phyloP scores from a whole-genome alignment of 2,329 filamentous ascomycete species.

The Fusarium tjaetaba region DNA sequence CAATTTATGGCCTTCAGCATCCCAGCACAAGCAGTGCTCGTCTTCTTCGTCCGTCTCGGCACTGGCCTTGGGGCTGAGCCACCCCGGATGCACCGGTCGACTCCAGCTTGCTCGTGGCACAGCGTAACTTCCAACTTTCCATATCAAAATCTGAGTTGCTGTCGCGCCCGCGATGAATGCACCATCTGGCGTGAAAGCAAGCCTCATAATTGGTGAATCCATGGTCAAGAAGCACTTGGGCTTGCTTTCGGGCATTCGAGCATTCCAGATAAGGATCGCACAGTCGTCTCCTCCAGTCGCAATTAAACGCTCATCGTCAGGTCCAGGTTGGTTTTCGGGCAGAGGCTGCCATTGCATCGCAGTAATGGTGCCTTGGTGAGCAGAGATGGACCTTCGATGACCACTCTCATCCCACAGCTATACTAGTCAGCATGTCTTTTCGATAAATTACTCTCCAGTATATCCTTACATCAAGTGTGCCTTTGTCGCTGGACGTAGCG shows the following conservation, averaged over 20 bases:
- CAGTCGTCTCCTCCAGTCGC: slow-evolving; percentile 72
- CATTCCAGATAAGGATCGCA: slow-evolving; percentile 71
- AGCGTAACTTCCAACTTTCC: slow-evolving; percentile 69
- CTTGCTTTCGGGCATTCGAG: slow-evolving; percentile 62
- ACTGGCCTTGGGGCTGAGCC: slow-evolving; percentile 66
- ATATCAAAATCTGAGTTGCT: slow-evolving; percentile 67
- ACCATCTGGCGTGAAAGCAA: slow-evolving; percentile 72
- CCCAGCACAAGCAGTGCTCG: slow-evolving; percentile 70
- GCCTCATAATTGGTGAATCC: slow-evolving; percentile 65
- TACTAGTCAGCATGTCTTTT: slow-evolving; percentile 25
- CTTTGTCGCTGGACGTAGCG: slow-evolving; percentile 69
- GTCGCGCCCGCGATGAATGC: slow-evolving; percentile 71
- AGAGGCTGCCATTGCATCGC: slow-evolving; percentile 70
- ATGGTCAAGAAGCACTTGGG: slow-evolving; percentile 70
- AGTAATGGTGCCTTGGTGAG: slow-evolving; percentile 68
- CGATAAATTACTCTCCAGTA: not conserved
- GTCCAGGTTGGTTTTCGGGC: slow-evolving; percentile 46
- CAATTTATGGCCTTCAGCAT: slow-evolving; percentile 68
- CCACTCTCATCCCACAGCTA: slow-evolving; percentile 67
- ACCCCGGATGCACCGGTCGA: slow-evolving; percentile 63
- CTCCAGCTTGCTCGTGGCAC: slow-evolving; percentile 71
- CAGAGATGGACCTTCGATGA: slow-evolving; percentile 64
- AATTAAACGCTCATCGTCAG: slow-evolving; percentile 64
- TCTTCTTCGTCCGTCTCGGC: slow-evolving; percentile 67
- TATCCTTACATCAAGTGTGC: slow-evolving; percentile 67